Conservation (phyloP, 345 rosid species). For the Angophora floribunda region DNA sequence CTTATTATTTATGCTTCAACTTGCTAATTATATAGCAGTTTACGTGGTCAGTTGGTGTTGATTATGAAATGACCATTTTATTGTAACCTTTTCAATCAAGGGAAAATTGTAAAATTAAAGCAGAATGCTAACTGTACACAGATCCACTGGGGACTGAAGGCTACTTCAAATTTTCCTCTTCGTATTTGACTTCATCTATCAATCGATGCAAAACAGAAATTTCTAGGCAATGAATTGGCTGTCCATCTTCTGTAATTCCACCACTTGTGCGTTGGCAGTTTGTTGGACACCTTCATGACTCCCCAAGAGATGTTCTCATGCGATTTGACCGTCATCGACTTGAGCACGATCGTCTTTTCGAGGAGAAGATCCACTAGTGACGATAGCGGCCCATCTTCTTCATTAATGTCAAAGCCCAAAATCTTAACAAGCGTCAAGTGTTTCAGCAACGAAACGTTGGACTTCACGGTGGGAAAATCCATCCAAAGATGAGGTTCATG, state of each 20-base stretch:
- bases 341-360: not conserved
- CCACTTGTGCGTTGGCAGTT: not conserved
- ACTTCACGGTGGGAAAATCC: not conserved
- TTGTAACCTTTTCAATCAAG: not conserved
- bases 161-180: not conserved
- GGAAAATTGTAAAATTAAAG: not conserved
- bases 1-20: not conserved
- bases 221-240: not conserved
- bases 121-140: not conserved
- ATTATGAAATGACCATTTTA: not conserved
- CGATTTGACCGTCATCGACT: not conserved
- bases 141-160: not conserved
- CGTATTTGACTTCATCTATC: not conserved
- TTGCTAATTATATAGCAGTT: not conserved
- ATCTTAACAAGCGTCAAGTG: not conserved
- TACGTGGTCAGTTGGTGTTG: not conserved
- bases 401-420: not conserved
- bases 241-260: not conserved
- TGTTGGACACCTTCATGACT: not conserved
- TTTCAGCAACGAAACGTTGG: not conserved
- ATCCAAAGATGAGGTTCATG: constrained; percentile 13
- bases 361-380: not conserved
- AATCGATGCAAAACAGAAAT: not conserved
- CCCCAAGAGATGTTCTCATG: not conserved
- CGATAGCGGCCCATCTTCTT: not conserved